A percentile compares a stretch with the other conserved stretches of the same genome.
Evolutionary conservation across 106 monocot genomes (phyloP).

Genomic region (Platanthera guangdongensis): DNA sequence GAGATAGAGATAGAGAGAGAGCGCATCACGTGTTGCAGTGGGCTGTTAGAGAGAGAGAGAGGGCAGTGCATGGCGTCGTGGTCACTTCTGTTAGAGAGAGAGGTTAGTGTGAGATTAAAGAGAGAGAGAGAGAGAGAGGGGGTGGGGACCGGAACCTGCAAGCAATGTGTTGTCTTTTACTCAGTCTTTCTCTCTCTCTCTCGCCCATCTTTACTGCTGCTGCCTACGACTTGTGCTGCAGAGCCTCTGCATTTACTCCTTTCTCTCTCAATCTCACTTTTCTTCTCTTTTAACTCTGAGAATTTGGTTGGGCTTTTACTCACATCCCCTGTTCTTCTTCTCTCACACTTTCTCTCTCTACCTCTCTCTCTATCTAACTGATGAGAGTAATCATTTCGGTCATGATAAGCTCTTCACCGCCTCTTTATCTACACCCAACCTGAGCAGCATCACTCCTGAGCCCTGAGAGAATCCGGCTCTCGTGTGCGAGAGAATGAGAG

Average conservation of each 20-base stretch:
- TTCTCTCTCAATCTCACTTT: neutral
- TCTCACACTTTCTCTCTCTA: conserved; percentile 3
- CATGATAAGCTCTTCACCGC: conserved; percentile 14
- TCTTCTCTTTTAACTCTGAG: neutral
- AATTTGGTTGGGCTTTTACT: neutral
- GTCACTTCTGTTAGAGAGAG: neutral
- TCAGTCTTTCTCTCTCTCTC: neutral
- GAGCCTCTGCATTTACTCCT: conserved; percentile 1
- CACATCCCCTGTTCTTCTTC: neutral
- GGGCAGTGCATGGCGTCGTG: conserved; percentile 1
- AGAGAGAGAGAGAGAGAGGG: neutral
- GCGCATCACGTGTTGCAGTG: neutral
- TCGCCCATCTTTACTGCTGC: neutral
- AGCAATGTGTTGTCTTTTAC: conserved; percentile 5
- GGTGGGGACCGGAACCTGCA: conserved; percentile 1
- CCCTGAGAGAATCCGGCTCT: conserved; percentile 12
- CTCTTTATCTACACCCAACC: neutral
- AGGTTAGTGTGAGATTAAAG: neutral
- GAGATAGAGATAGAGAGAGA: neutral
- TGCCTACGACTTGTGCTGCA: neutral
- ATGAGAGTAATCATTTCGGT: conserved; percentile 16
- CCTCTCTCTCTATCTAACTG: neutral
- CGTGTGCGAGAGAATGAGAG: conserved; percentile 5
- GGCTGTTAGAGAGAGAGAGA: neutral
- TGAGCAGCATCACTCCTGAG: neutral